Evolutionary conservation across 441 rosid genomes (phyloP), one percentile per base, ranked within the genome.

Genomic region (Hura crepitans): DNA sequence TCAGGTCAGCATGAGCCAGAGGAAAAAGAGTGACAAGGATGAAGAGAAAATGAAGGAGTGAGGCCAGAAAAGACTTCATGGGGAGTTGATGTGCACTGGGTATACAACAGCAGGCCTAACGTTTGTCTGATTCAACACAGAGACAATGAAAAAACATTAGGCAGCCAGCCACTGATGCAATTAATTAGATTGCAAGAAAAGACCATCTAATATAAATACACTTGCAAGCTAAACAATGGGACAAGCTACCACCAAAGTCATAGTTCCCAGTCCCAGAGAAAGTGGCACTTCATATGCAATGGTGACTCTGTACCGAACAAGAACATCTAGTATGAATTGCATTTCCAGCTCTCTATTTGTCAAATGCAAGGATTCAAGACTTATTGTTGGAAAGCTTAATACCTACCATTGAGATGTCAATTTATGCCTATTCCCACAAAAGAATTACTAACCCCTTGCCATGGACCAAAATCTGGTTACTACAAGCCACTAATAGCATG

Each of bases 1-100:
- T 69, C 64, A 90, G 87, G 68, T 87, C 92, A 56, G 92, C 72
- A 66, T 66, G 55, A 68, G 79, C 86, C 46, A 75, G 61, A 60
- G 83, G 76, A 63, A 77, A 61, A 56, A 81, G 46, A 62, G 43
- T 62, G 39, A 54, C 33, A 14, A 76, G 22, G 70, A 66, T 2
- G 27, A 76, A 64, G 55, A 74, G 62, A 66, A 64, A 58, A 62
- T 22, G 31, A 54, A 81, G 79, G 68, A 62, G 22, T 12, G 74
- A 69, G 75, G 72, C 33, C 43, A 51, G 71, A 71, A 65, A 64
- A 78, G 76, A 75, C 75, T 74, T 66, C 85, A 79, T 86, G 51
- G 78, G 72, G 62, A 57, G 64, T 58, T 57, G 74, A 76, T 71
- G 68, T 49, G 63, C 51, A 56, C 58, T 54, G 61, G 75, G 57